Conservation (phyloP, 2,329 filamentous ascomycete species). For the Fusarium odoratissimum region DNA sequence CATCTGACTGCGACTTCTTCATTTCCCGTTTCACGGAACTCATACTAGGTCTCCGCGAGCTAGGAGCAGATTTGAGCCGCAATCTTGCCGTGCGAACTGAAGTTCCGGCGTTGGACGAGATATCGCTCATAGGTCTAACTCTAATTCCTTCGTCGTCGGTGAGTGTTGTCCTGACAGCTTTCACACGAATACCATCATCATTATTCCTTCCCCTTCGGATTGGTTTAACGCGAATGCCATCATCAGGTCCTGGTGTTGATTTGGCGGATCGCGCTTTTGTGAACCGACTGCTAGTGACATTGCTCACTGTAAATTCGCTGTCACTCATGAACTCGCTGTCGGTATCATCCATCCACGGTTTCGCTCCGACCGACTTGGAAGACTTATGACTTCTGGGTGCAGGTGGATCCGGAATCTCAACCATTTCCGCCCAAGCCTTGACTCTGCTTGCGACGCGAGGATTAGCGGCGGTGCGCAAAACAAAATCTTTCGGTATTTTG, state of each 20-base stretch:
- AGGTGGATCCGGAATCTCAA: constrained; percentile 61
- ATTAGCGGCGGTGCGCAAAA: constrained; percentile 64
- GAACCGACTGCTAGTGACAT: constrained; percentile 38
- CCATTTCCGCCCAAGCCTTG: constrained; percentile 69
- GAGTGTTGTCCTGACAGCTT: constrained; percentile 33
- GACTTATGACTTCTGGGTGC: constrained; percentile 52
- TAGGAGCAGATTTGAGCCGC: constrained; percentile 46
- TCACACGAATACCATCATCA: constrained; percentile 52
- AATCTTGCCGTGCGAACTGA: constrained; percentile 43
- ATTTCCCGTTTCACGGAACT: constrained; percentile 47
- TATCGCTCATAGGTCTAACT: constrained; percentile 46
- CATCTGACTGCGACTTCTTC: constrained; percentile 32
- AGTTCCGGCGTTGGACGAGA: constrained; percentile 41
- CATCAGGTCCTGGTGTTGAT: constrained; percentile 48
- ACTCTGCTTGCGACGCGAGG: constrained; percentile 69
- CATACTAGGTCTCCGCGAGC: constrained; percentile 41
- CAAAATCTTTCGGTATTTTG: constrained; percentile 68
- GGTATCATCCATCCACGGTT: constrained; percentile 41
- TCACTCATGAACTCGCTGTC: constrained; percentile 47
- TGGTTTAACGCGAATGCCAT: constrained; percentile 60
- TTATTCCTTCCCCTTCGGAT: constrained; percentile 47
- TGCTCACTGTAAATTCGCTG: constrained; percentile 47
- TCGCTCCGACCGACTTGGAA: constrained; percentile 51
- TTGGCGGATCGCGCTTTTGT: constrained; percentile 40
- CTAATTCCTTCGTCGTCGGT: constrained; percentile 50